These are phyloP conservation scores for Blastobotrys indianensis DNA, from an alignment of 1,139 yeast genomes.

Conservation along the genomic window DNA sequence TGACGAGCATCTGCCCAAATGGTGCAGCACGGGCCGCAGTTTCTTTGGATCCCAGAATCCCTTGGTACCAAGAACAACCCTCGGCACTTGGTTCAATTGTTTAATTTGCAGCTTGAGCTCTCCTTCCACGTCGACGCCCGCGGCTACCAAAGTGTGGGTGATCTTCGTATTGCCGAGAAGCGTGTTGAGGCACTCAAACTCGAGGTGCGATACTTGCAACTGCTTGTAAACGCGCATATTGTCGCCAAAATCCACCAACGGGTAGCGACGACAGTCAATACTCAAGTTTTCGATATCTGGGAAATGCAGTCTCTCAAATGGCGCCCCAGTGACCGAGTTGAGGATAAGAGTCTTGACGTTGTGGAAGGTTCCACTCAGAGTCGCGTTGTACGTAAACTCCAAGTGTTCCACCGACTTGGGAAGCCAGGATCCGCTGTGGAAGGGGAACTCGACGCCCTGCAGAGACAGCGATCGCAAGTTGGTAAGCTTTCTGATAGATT, in stretches of 20 bases:
- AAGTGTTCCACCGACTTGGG: conserved; percentile 4
- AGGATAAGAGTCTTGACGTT: conserved; percentile 4
- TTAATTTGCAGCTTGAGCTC: neutral
- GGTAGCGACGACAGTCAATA: conserved; percentile 4
- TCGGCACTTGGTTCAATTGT: neutral
- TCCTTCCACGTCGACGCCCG: neutral
- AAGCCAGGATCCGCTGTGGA: conserved; percentile 6
- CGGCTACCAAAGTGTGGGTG: neutral
- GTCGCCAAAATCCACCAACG: neutral
- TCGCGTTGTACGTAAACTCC: conserved; percentile 2
- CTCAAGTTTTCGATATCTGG: conserved; percentile 4
- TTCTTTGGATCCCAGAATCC: conserved; percentile 1
- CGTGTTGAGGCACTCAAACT: neutral
- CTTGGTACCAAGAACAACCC: conserved; percentile 3
- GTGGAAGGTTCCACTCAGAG: conserved; percentile 4
- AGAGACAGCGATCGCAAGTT: conserved; percentile 5
- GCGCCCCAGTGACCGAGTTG: conserved; percentile 5
- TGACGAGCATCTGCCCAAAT: neutral
- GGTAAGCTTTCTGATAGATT: neutral
- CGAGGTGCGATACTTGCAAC: neutral
- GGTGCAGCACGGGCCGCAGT: neutral
- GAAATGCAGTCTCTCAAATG: conserved; percentile 7
- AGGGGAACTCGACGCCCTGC: conserved; percentile 8
- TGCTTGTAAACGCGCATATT: neutral
- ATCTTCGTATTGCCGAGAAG: neutral